Base-by-base conservation (phyloP, 768 basidiomycete species). In the Lentinula aciculospora region DNA sequence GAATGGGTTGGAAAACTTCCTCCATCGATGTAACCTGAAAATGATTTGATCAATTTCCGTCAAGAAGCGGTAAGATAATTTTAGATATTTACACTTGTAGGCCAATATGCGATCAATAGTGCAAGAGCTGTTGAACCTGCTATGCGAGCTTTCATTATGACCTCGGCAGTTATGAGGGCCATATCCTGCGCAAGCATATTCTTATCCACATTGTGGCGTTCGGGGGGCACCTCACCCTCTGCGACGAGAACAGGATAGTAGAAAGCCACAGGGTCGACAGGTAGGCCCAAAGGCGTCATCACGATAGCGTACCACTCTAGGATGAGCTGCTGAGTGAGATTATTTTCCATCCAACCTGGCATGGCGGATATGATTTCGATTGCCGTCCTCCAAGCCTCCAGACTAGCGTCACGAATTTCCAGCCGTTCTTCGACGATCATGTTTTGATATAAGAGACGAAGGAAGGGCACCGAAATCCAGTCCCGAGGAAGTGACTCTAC, bases 151-250 rank as follows among this genome's bases (percentile, higher is more conserved):
- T 89, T 84, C 58, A 95, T 68, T 36, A 93, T 83, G 4, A 84
- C 72, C 64, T 97, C 94, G 23, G 81, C 72, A 5, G 86, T 76
- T 31, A 98, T 80, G 36, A 99, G 76, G 0, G 92, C 85, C 42
- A 94, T 74, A 68, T 99, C 97, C 67, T 98, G 95, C 4, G 82
- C 78, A 23, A 98, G 77, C 86, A 98, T 94, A 58, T 89, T 89
- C 77, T 94, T 98, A 75, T 99, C 97, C 31, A 98, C 92, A 64
- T 97, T 94, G 68, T 98, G 92, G 46, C 85, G 81, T 68, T 92
- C 88, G 0, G 78, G 73, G 2, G 73, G 69, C 23, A 76, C 74
- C 5, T 71, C 69, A 9, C 79, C 80, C 56, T 81, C 76, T 15
- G 73, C 71, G 1, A 76, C 67, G n/a, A 81, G 69, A 3, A 77